Conservation (phyloP, 441 rosid species). For the Populus hybrid region DNA sequence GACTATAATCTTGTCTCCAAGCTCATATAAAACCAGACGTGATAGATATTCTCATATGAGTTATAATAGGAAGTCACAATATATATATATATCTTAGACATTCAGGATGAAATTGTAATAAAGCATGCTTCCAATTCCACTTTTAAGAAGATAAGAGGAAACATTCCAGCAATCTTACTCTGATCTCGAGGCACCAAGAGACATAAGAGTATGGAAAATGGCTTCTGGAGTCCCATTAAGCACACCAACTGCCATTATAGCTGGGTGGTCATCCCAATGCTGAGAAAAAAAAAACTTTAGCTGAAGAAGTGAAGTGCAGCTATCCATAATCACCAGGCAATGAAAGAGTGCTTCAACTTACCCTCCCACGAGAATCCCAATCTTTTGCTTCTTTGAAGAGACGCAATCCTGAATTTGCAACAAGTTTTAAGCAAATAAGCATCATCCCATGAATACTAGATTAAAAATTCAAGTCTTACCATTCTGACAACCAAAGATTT, state of each 20-base stretch:
- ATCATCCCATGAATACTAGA: background rate
- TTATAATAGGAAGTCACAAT: background rate
- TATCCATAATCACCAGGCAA: background rate
- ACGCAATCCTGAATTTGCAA: slow-evolving; percentile 58
- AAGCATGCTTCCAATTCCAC: background rate
- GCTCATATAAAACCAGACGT: background rate
- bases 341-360: slow-evolving; percentile 21
- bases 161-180: slow-evolving; percentile 59
- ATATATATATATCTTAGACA: background rate
- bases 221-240: slow-evolving; percentile 80
- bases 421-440: slow-evolving; percentile 8
- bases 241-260: slow-evolving; percentile 91
- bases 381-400: slow-evolving; percentile 94
- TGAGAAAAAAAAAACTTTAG: slow-evolving; percentile 22
- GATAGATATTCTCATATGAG: background rate
- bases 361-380: slow-evolving; percentile 56
- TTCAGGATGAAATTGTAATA: background rate
- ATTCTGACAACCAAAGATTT: slow-evolving; percentile 91
- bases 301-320: slow-evolving; percentile 2
- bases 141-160: background rate
- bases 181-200: slow-evolving; percentile 71
- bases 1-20: background rate
- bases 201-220: slow-evolving; percentile 70
- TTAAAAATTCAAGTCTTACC: slow-evolving; percentile 39
- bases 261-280: slow-evolving; percentile 92